Evolutionary conservation across 2,329 filamentous ascomycete species (phyloP).

Genomic region (Aureobasidium sp.): DNA sequence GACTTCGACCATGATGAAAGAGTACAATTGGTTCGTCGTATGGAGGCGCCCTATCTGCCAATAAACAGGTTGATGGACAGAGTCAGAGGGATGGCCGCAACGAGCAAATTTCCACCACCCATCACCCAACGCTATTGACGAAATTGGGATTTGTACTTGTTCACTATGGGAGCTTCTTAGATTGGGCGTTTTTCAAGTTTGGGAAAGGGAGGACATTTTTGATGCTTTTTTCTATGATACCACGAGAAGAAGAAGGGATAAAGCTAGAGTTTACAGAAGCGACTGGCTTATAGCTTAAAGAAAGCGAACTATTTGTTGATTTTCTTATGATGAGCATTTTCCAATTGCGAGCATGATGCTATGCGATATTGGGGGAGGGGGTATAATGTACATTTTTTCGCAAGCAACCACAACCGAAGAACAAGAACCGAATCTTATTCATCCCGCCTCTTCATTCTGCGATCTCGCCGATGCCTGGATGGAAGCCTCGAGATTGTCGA

Average conservation of each 20-base stretch:
- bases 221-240: slow-evolving; percentile 12
- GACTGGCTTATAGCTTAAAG: too few species aligned
- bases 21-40: slow-evolving; percentile 46
- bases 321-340: not conserved
- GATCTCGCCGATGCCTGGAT: slow-evolving; percentile 41
- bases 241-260: not conserved
- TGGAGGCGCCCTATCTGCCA: slow-evolving; percentile 40
- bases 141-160: not conserved
- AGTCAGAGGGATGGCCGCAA: slow-evolving; percentile 34
- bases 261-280: too few species aligned
- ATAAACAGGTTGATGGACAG: slow-evolving; percentile 38
- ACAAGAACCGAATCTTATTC: not conserved
- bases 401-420: too few species aligned
- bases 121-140: slow-evolving; percentile 14
- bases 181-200: not conserved
- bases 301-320: too few species aligned
- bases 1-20: slow-evolving; percentile 46
- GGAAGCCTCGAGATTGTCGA: slow-evolving; percentile 74
- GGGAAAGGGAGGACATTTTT: not conserved
- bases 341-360: not conserved
- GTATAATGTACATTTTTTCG: not conserved
- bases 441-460: slow-evolving; percentile 11
- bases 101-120: slow-evolving; percentile 3
- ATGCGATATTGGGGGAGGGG: not conserved
- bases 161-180: not conserved